These are phyloP conservation scores for Metarhizium sp. DNA, from an alignment of 2,329 filamentous ascomycete species.

Conservation along the genomic window DNA sequence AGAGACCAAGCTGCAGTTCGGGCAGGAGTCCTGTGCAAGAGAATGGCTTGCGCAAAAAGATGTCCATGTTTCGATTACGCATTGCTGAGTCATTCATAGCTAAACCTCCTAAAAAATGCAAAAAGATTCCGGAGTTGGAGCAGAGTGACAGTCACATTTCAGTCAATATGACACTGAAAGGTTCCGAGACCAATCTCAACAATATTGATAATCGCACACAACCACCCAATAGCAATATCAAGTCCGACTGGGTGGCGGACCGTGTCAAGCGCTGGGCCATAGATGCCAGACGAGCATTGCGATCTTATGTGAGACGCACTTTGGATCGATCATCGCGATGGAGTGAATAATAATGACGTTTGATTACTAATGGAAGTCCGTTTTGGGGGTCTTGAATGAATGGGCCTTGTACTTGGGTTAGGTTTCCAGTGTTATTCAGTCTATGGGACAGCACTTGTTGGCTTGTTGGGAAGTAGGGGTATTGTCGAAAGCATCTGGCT, in stretches of 20 bases:
- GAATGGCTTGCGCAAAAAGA: constrained; percentile 17
- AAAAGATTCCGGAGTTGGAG: constrained; percentile 4
- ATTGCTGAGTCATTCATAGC: constrained; percentile 8
- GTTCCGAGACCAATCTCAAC: constrained; percentile 2
- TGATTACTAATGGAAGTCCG: constrained; percentile 1
- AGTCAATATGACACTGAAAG: constrained; percentile 1
- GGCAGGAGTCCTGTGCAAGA: constrained; percentile 1
- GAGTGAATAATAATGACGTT: constrained; percentile 3
- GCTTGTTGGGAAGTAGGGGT: not conserved
- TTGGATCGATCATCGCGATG: constrained; percentile 20
- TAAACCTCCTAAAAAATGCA: constrained; percentile 8
- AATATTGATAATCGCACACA: constrained; percentile 1
- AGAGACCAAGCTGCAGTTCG: constrained; percentile 8
- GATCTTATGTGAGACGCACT: constrained; percentile 21
- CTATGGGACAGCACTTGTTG: not conserved
- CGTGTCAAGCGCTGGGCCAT: constrained; percentile 25
- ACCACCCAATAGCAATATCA: constrained; percentile 1
- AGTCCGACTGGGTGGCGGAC: constrained; percentile 13
- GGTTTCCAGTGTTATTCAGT: not conserved
- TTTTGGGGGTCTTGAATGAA: not conserved
- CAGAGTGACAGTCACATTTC: constrained; percentile 4
- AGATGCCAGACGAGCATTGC: constrained; percentile 22
- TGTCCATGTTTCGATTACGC: constrained; percentile 20
- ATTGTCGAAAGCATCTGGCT: not conserved
- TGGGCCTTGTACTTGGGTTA: not conserved